Evolutionary conservation across 805 yeast genomes (phyloP), one percentile per base, ranked within the genome.

Genomic region (Kuraishia hungarica): DNA sequence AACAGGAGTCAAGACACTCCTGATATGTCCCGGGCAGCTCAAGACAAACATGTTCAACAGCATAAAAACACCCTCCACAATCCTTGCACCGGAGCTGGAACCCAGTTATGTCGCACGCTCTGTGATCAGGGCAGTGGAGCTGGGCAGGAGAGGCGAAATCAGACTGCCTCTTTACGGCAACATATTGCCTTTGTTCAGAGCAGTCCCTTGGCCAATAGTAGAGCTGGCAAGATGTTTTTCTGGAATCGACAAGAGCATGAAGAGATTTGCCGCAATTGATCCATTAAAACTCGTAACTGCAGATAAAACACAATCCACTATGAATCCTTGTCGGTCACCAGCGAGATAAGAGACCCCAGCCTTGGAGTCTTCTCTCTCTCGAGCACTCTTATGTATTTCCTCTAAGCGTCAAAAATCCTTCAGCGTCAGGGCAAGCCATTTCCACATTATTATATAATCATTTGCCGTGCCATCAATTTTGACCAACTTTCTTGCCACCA

Each of bases 21-120:
- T 93, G 39, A 76, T 93, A 0, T 85, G 94, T 60, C 96, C 97
- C 0, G 98, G 98, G 0, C 97, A 93, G 65, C 67, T 93, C 58
- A 79, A 76, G 52, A 90, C 97, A 0, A 62, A 66, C 2, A 79
- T 93, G 89, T 93, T 93, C 66, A 72, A 73, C 19, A 83, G 84
- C 1, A 88, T 93, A 5, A 58, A 69, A 29, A 86, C 97, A 0
- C 97, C 97, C 0, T 83, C 88, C 11, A 71, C 76, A 2, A 60
- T 86, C 3, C 66, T 92, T 7, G 98, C 98, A 0, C 98, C 97
- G 0, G 88, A 87, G 57, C 72, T 92, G 43, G 85, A 86, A 19
- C 91, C 94, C 0, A 64, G 62, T 8, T 75, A 75, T 57, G 85
- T 91, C 17, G 96, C 97, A 0, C 62, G 63, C 1, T 72, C 72